Evolutionary conservation across 2,329 filamentous ascomycete genomes (phyloP), one percentile per base, ranked within the genome.

Genomic region (Neurospora crassa): DNA sequence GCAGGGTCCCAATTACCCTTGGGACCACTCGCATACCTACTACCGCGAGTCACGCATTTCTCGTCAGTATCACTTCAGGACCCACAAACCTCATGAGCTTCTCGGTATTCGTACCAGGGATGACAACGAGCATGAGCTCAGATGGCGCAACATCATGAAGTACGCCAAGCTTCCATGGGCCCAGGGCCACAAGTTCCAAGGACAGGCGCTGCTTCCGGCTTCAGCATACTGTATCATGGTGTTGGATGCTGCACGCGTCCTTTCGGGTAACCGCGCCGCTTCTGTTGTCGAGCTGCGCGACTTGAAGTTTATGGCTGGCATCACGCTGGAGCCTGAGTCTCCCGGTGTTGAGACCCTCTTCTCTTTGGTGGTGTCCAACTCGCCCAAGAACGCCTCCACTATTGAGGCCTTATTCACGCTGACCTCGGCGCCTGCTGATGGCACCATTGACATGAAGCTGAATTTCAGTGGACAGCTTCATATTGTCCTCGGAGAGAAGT

Each of bases 191-290:
- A 75, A 74, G 8, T 83, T 85, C 42, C 82, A 84, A 72, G 81
- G 80, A 1, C 81, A 84, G 69, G 79, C 81, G 4, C 76, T 86
- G 18, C 76, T 86, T 10, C 84, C 84, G 1, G 83, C 81, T 3
- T 84, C 84, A 1, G 84, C 81, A 0, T 86, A 85, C 74, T 80
- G 82, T 43, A 72, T 82, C 67, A 85, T 85, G 81, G 83, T 82
- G 1, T 73, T 84, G 8, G 84, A 85, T 67, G 84, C 84, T 3
- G 80, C 81, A 1, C 77, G 74, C 3, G 74, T 72, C 1, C 73
- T 79, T 0, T 53, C 80, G 6, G 74, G 72, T 0, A 76, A 75
- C 0, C 76, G 76, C 0, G 16, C 67, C 0, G 78, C 78, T 0
- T 75, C 77, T 0, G 20, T 79, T 0, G 70, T 81, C 5, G 80